phyloP scores from a whole-genome alignment of 192 early-diverging fungal species.

The Coemansia sp. region DNA sequence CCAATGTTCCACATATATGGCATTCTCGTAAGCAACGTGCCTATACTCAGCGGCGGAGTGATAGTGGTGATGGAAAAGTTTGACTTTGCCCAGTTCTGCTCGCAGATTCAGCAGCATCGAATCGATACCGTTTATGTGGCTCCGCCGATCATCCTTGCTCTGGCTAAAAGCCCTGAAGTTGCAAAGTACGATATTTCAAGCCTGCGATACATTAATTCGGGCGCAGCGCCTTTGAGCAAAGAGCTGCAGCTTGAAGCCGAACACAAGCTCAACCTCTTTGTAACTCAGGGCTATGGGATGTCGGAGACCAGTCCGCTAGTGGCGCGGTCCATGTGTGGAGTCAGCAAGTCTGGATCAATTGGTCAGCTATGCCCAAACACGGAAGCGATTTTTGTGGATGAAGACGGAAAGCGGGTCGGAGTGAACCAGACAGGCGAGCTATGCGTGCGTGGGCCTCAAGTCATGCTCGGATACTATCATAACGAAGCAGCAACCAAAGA shows the following conservation, averaged over 20 bases:
- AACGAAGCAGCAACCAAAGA: conserved; percentile 73
- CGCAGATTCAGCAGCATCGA: conserved; percentile 66
- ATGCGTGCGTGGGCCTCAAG: conserved; percentile 78
- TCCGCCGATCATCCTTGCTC: conserved; percentile 64
- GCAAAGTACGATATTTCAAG: conserved; percentile 71
- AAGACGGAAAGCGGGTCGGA: conserved; percentile 64
- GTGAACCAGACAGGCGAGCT: conserved; percentile 74
- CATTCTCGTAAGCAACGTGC: conserved; percentile 52
- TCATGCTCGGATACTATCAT: conserved; percentile 86
- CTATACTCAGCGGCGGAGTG: conserved; percentile 50
- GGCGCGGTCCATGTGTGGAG: conserved; percentile 21
- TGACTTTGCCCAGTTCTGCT: conserved; percentile 61
- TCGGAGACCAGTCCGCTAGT: conserved; percentile 56
- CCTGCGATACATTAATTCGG: conserved; percentile 62
- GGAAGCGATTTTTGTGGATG: conserved; percentile 71
- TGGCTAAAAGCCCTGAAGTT: conserved; percentile 75
- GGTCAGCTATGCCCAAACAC: conserved; percentile 72
- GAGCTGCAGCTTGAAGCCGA: conserved; percentile 62
- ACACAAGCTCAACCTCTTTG: conserved; percentile 38
- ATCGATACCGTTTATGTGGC: conserved; percentile 65
- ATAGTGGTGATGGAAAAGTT: conserved; percentile 79
- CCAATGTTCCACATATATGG: conserved; percentile 81
- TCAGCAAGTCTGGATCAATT: conserved; percentile 56
- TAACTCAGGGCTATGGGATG: conserved; percentile 67
- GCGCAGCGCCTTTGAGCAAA: conserved; percentile 76